phyloP scores from a whole-genome alignment of 352 stramenopile genomes.

The Ochromonadaceae sp. region DNA sequence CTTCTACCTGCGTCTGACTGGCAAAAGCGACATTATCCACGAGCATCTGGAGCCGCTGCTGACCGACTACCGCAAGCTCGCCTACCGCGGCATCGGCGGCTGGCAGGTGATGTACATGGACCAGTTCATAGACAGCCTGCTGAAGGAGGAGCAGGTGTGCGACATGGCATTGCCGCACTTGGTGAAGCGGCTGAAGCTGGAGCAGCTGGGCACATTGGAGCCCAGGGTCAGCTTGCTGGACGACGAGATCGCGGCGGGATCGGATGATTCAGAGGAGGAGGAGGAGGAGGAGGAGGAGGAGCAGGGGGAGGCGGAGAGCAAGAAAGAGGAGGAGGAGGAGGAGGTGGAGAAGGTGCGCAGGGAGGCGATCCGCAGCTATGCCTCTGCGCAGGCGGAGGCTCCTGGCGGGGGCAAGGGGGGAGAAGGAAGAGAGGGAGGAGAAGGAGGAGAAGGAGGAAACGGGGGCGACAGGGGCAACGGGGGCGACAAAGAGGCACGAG shows the following conservation, averaged over 20 bases:
- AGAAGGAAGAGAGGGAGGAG: not conserved
- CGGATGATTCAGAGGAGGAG: constrained; percentile 22
- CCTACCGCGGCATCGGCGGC: constrained; percentile 51
- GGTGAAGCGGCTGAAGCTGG: constrained; percentile 57
- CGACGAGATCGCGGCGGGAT: constrained; percentile 39
- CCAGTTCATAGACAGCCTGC: constrained; percentile 81
- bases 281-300: constrained; percentile 14
- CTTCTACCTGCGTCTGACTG: constrained; percentile 89
- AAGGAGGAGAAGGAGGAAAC: not conserved
- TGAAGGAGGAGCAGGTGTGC: constrained; percentile 72
- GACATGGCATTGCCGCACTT: constrained; percentile 82
- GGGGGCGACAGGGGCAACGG: not conserved
- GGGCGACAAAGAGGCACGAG: too few relatives aligned
- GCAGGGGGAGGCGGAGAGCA: constrained; percentile 1
- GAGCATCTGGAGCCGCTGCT: constrained; percentile 83
- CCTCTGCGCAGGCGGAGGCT: not conserved
- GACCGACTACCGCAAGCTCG: constrained; percentile 84
- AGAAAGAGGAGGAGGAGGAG: constrained; percentile 3
- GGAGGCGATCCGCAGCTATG: not conserved
- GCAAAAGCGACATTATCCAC: constrained; percentile 73
- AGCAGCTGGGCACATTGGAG: constrained; percentile 34
- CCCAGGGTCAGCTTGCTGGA: constrained; percentile 45
- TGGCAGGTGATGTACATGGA: constrained; percentile 87
- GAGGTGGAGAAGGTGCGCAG: not conserved
- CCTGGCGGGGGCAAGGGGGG: not conserved